Conservation (phyloP, 495 filamentous ascomycete genomes). For the Hypoxylon cercidicola region DNA sequence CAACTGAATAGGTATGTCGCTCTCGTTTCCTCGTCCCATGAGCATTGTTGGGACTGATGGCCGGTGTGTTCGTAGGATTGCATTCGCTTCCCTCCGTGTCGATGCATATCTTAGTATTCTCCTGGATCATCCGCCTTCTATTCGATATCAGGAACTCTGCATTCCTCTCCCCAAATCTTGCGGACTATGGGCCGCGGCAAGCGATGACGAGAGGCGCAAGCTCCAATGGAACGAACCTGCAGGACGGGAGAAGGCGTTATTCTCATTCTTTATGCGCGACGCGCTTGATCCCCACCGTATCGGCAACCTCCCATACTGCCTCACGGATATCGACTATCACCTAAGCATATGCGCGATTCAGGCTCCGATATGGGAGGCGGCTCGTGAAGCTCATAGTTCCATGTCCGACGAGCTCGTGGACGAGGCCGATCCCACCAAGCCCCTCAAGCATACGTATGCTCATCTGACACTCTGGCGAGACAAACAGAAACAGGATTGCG, state of each 20-base stretch:
- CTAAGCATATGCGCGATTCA: slow-evolving; percentile 46
- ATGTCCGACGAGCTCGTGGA: slow-evolving; percentile 44
- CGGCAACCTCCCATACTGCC: slow-evolving; percentile 36
- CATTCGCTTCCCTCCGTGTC: slow-evolving; percentile 45
- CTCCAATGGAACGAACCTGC: slow-evolving; percentile 50
- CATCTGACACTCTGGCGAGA: slow-evolving; percentile 38
- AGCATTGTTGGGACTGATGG: background rate
- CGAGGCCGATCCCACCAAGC: slow-evolving; percentile 23
- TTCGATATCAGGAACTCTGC: slow-evolving; percentile 49
- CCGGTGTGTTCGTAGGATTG: slow-evolving; percentile 32
- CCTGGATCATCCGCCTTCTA: slow-evolving; percentile 43
- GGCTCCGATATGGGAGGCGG: slow-evolving; percentile 43
- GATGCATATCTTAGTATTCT: slow-evolving; percentile 48
- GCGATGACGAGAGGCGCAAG: slow-evolving; percentile 42
- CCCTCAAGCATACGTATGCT: slow-evolving; percentile 25
- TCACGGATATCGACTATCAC: slow-evolving; percentile 48
- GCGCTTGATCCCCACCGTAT: slow-evolving; percentile 26
- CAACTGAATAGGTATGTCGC: slow-evolving; percentile 45
- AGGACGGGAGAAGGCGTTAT: slow-evolving; percentile 46
- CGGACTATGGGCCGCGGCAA: slow-evolving; percentile 42
- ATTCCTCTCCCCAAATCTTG: slow-evolving; percentile 46
- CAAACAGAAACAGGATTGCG: slow-evolving; percentile 31
- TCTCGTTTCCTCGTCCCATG: background rate
- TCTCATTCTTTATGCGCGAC: slow-evolving; percentile 47
- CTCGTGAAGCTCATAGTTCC: slow-evolving; percentile 44